Conservation (phyloP, 208 protist species). For the Trypanosoma boissoni region DNA sequence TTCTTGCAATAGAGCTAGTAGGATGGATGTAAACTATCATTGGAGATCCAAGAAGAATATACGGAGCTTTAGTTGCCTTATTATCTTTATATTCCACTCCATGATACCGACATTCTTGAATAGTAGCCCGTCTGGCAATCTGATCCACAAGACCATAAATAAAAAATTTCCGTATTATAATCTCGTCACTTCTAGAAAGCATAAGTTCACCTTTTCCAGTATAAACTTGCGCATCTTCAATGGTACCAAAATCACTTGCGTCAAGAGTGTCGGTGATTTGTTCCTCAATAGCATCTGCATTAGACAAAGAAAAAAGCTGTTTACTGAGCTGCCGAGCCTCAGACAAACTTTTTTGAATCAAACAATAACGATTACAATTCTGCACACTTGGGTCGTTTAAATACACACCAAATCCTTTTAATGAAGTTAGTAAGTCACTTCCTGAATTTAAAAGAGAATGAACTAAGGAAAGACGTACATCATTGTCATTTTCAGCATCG, state of each 20-base stretch:
- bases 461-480: constrained; percentile 42
- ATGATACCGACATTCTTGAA: constrained; percentile 84
- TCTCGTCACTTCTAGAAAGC: constrained; percentile 54
- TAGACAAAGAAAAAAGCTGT: constrained; percentile 52
- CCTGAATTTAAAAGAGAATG: constrained; percentile 68
- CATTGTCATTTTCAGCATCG: constrained; percentile 32
- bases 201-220: constrained; percentile 10
- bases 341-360: constrained; percentile 85
- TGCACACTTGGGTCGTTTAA: constrained; percentile 24
- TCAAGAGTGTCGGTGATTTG: constrained; percentile 70
- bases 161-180: constrained; percentile 79
- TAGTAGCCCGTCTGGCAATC: constrained; percentile 77
- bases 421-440: constrained; percentile 83
- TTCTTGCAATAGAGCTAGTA: constrained; percentile 77
- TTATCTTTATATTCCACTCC: constrained; percentile 86
- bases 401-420: constrained; percentile 75
- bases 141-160: constrained; percentile 87
- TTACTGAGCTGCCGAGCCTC: constrained; percentile 64
- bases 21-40: constrained; percentile 85
- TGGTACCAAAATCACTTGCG: constrained; percentile 35
- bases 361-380: constrained; percentile 61
- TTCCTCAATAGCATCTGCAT: constrained; percentile 26
- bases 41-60: constrained; percentile 56
- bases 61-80: constrained; percentile 73
- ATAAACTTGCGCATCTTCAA: constrained; percentile 12